These are phyloP conservation scores for Chalciporus pseudorubinellus DNA, from an alignment of 768 basidiomycete genomes.

Conservation along the genomic window DNA sequence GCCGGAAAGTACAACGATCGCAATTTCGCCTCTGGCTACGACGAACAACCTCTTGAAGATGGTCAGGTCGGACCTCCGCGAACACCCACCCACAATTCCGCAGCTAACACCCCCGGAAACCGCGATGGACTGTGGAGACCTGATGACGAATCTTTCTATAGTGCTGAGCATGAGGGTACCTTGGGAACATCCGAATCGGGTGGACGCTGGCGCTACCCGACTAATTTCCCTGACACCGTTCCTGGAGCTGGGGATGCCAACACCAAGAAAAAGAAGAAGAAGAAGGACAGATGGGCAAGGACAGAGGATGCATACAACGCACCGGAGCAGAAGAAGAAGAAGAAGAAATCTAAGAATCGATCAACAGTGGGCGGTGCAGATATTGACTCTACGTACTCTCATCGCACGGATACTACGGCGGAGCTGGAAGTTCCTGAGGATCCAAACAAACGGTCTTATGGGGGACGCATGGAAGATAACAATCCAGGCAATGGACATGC, in stretches of 20 bases:
- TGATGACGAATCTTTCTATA: conserved; percentile 77
- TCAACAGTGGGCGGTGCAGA: conserved; percentile 39
- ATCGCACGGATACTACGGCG: conserved; percentile 34
- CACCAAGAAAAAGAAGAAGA: conserved; percentile 66
- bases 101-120: conserved; percentile 19
- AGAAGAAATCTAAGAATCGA: conserved; percentile 59
- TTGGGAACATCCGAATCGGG: conserved; percentile 35
- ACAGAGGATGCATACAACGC: conserved; percentile 78
- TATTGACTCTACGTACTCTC: conserved; percentile 32
- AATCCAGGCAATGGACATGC: conserved; percentile 16
- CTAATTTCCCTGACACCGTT: conserved; percentile 69
- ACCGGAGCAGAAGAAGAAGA: conserved; percentile 51
- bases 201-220: conserved; percentile 80
- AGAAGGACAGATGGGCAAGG: conserved; percentile 84
- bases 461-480: conserved; percentile 21
- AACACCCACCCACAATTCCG: conserved; percentile 8
- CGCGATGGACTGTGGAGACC: conserved; percentile 65
- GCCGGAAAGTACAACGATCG: conserved; percentile 83
- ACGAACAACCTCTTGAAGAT: conserved; percentile 72
- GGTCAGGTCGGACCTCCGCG: conserved; percentile 55
- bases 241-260: conserved; percentile 39
- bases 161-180: conserved; percentile 37
- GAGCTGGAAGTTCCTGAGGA: conserved; percentile 65
- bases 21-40: conserved; percentile 62
- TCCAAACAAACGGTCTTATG: conserved; percentile 67